Evolutionary conservation across 257 asterid species (phyloP).

Genomic region (Nicotiana sylvestris): DNA sequence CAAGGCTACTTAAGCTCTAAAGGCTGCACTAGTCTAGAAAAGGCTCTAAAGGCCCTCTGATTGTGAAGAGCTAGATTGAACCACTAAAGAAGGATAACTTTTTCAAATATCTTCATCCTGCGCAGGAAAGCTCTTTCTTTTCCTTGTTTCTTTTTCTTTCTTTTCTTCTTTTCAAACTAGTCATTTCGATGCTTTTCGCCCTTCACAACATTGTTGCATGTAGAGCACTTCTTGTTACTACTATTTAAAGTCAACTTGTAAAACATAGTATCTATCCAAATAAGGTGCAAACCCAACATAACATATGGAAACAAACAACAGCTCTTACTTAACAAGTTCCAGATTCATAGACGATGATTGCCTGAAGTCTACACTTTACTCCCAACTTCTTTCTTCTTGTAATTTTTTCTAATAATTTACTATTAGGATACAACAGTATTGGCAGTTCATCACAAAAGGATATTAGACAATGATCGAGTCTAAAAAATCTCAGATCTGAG

Average conservation of each 20-base stretch:
- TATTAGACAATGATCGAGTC: neutral
- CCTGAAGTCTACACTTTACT: neutral
- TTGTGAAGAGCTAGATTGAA: too few relatives aligned
- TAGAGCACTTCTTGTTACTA: too few relatives aligned
- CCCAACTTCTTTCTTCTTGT: neutral
- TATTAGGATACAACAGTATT: neutral
- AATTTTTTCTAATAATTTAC: neutral
- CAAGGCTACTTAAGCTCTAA: neutral
- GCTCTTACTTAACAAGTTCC: neutral
- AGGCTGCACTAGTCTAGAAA: neutral
- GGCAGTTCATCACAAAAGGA: neutral
- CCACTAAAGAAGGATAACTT: too few relatives aligned
- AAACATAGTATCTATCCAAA: too few relatives aligned
- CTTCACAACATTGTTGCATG: too few relatives aligned
- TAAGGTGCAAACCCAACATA: too few relatives aligned
- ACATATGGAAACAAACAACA: neutral
- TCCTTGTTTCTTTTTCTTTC: too few relatives aligned
- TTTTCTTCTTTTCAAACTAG: too few relatives aligned
- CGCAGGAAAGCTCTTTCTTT: too few relatives aligned
- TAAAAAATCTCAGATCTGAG: neutral
- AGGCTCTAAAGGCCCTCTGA: neutral
- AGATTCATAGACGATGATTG: neutral
- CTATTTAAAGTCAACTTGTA: too few relatives aligned
- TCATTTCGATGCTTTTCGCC: too few relatives aligned
- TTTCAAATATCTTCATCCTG: too few relatives aligned